Percentiles rank a stretch among this genome's conserved stretches.
Evolutionary conservation across 495 filamentous ascomycete genomes (phyloP).

Genomic region (Xylaria telfairii): DNA sequence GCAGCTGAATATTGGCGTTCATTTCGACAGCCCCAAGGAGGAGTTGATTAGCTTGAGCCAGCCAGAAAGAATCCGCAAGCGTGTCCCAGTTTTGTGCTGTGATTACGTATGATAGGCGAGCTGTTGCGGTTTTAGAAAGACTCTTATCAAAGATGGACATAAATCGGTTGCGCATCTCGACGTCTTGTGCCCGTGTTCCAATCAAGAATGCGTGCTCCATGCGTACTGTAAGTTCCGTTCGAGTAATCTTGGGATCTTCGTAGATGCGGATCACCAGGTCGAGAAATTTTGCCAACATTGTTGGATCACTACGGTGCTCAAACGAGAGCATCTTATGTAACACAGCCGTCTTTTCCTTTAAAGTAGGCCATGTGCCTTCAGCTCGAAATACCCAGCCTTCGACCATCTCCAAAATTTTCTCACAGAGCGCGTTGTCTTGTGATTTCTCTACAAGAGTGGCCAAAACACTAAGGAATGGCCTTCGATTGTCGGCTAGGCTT

Average conservation of each 20-base stretch:
- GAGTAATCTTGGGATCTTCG: constrained; percentile 91
- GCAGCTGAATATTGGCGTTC: constrained; percentile 74
- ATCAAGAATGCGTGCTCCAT: constrained; percentile 98
- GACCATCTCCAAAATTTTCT: constrained; percentile 93
- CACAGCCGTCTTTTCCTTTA: constrained; percentile 98
- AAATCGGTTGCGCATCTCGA: constrained; percentile 96
- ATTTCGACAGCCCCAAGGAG: constrained; percentile 90
- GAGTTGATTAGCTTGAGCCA: constrained; percentile 90
- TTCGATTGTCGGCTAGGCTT: constrained; percentile 85
- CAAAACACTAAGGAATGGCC: constrained; percentile 92
- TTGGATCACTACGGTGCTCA: constrained; percentile 79
- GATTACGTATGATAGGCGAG: constrained; percentile 84
- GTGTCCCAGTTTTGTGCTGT: constrained; percentile 98
- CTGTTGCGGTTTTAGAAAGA: constrained; percentile 83
- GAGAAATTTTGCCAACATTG: constrained; percentile 88
- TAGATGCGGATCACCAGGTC: constrained; percentile 97
- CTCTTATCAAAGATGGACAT: constrained; percentile 93
- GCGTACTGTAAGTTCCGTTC: constrained; percentile 93
- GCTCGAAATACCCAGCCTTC: constrained; percentile 94
- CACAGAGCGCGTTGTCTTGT: constrained; percentile 79
- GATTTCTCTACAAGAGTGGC: constrained; percentile 96
- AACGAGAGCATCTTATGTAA: constrained; percentile 97
- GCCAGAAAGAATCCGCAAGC: constrained; percentile 92
- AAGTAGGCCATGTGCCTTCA: constrained; percentile 88
- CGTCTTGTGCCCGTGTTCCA: constrained; percentile 89